Base-by-base conservation (phyloP, 495 filamentous ascomycete genomes). In the Aeminium ludgeri region DNA sequence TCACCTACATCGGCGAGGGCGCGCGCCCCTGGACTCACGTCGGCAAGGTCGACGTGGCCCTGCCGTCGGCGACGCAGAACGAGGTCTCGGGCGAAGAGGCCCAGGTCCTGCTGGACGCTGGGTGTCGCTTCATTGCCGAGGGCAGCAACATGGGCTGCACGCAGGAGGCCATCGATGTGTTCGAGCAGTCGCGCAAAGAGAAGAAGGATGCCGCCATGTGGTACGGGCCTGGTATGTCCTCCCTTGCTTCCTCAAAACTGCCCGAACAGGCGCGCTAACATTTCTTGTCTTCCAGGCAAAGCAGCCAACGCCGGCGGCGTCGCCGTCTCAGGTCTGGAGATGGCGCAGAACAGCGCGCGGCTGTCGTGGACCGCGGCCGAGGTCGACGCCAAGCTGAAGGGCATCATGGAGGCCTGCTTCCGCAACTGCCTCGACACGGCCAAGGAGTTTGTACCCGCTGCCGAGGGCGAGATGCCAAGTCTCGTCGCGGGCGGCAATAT, bases 141-240 rank as follows among this genome's bases (percentile, higher is more conserved):
- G 89, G 89, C 19, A 86, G 80, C 64, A 97, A 97, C 70, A 97
- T 97, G 87, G 89, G 89, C 40, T 95, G 84, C 67, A 92, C 86
- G 35, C 86, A 87, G 65, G 85, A 80, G 45, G 89, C 89, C 49
- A 95, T 97, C 61, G 76, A 92, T 51, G 69, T 82, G 46, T 97
- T 95, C 62, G 89, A 97, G 72, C 78, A 73, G 20, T 60, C 74
- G 59, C 73, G 89, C 39, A 72, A 73, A 52, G 68, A 67, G 52
- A 78, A 81, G 63, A 66, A 72, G 57, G 74, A 72, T 38, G 64
- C 68, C 10, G 76, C 81, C 50, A 80, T 93, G 59, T 97, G 89
- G 89, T 97, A 96, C 62, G 89, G 77, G 11, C 89, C 87, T 41
- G 87, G 86, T 56, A 74, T 65, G 60, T 49, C 30, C n/a, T 32